These are phyloP conservation scores for Penicillium sp. DNA, from an alignment of 2,329 filamentous ascomycete species.

Conservation along the genomic window DNA sequence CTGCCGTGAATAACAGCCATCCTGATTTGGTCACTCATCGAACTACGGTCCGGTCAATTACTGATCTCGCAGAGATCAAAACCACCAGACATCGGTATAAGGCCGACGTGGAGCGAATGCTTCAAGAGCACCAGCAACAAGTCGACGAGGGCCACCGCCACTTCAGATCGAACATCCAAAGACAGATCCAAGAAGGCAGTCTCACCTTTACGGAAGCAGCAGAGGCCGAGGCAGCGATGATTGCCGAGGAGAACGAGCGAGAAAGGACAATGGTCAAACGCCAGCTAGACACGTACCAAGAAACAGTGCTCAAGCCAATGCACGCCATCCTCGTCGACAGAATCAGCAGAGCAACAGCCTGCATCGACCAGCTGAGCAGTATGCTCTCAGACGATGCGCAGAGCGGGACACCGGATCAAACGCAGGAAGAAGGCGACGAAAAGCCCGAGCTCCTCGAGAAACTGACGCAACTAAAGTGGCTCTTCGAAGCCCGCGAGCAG, in stretches of 20 bases:
- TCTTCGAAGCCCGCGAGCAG: slow-evolving; percentile 89
- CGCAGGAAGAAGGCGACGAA: slow-evolving; percentile 93
- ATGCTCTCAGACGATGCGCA: slow-evolving; percentile 72
- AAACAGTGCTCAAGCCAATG: slow-evolving; percentile 76
- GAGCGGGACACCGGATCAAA: slow-evolving; percentile 70
- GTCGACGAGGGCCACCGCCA: slow-evolving; percentile 62
- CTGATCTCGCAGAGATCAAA: slow-evolving; percentile 70
- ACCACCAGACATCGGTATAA: slow-evolving; percentile 59
- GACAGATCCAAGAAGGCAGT: slow-evolving; percentile 72
- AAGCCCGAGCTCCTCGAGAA: slow-evolving; percentile 92
- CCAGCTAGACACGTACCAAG: slow-evolving; percentile 83
- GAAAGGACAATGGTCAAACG: slow-evolving; percentile 72
- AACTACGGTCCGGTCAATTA: slow-evolving; percentile 69
- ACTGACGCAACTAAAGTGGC: slow-evolving; percentile 91
- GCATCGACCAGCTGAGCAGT: slow-evolving; percentile 72
- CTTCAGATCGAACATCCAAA: slow-evolving; percentile 73
- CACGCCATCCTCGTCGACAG: slow-evolving; percentile 76
- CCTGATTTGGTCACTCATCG: slow-evolving; percentile 81
- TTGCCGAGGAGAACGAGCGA: slow-evolving; percentile 66
- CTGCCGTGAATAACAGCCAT: slow-evolving; percentile 93
- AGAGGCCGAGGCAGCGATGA: slow-evolving; percentile 73
- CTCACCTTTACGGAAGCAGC: slow-evolving; percentile 83
- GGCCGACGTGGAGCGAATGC: slow-evolving; percentile 53
- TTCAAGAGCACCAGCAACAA: slow-evolving; percentile 54
- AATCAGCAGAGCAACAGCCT: slow-evolving; percentile 69